phyloP scores from a whole-genome alignment of 352 stramenopile genomes.

The Phytophthora vignae region DNA sequence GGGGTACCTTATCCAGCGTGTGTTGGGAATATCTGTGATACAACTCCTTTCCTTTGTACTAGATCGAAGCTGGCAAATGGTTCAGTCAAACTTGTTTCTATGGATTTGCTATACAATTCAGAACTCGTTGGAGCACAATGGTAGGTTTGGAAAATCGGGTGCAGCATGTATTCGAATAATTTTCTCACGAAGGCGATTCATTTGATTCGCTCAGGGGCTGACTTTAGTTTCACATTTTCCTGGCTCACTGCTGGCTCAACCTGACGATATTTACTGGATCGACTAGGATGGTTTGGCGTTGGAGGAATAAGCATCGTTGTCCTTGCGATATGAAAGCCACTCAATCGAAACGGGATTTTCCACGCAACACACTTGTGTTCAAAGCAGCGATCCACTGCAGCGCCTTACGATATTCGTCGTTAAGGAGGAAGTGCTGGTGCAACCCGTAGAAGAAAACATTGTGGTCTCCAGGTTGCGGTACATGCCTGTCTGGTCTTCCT shows the following conservation, averaged over 20 bases:
- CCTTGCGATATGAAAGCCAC: no score
- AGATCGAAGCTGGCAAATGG: conserved; percentile 29
- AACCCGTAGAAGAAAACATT: no score
- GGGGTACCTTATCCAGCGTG: conserved; percentile 15
- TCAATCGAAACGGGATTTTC: no score
- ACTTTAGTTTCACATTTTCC: background rate
- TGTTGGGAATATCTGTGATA: conserved; percentile 17
- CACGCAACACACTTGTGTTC: no score
- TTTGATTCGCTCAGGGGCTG: background rate
- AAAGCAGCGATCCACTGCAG: no score
- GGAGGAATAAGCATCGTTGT: no score
- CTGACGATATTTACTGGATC: no score
- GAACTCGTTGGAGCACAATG: conserved; percentile 34
- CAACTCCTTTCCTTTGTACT: conserved; percentile 45
- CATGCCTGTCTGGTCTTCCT: no score
- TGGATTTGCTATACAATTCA: conserved; percentile 45
- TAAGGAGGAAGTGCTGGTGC: no score
- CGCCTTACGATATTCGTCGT: no score
- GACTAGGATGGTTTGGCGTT: no score
- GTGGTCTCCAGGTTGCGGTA: no score
- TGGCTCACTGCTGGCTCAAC: background rate
- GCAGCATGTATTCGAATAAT: background rate
- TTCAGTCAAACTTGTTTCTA: conserved; percentile 47
- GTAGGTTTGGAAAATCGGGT: conserved; percentile 4
- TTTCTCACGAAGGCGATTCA: background rate